Base-by-base conservation (phyloP, 345 rosid species). In the Camelina sativa region DNA sequence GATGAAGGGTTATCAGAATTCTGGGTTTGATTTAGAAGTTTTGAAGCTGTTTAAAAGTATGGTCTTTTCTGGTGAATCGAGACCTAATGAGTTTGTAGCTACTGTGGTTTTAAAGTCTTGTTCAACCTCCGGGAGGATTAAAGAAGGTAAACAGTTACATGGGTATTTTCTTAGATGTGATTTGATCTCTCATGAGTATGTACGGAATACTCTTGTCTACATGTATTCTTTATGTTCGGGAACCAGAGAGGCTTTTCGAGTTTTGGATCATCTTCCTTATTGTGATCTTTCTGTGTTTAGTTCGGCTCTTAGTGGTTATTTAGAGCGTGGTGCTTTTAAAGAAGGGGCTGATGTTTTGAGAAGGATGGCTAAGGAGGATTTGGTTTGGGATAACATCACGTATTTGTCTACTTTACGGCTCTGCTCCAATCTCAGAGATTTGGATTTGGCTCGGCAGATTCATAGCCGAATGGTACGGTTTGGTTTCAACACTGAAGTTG, bases 91-190 rank as follows among this genome's bases (percentile, higher is more conserved):
- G 82, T 91, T 80, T 65, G 74, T 87, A 32, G 86, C 86, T 23
- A 80, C 91, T 9, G 73, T 82, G 15, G 89, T 85, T 56, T 55
- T 89, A n/a, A 80, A 83, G 10, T 81, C 97, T 41, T 88, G 97
- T 79, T 81, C 87, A 5, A 59, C 51, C 58, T 40, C 80, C 41
- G 51, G 80, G 59, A 85, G 82, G 61, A 73, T 74, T 32, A 69
- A 64, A 71, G 92, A 85, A 80, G 98, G 92, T 53, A 75, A 65
- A 70, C 96, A 91, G 28, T 85, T 80, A 75, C 94, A 93, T 72
- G 86, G 88, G n/a, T 84, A 32, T 80, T 86, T 83, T 40, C 68
- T 87, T 65, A 93, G 85, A 81, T 79, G 80, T 19, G 97, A 87
- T 19, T 84, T 91, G 65, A 61, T 81, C 37, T 81, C 82, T 70